These are phyloP conservation scores for Sedum album DNA, from an alignment of 164 flowering plant species.

Conservation along the genomic window DNA sequence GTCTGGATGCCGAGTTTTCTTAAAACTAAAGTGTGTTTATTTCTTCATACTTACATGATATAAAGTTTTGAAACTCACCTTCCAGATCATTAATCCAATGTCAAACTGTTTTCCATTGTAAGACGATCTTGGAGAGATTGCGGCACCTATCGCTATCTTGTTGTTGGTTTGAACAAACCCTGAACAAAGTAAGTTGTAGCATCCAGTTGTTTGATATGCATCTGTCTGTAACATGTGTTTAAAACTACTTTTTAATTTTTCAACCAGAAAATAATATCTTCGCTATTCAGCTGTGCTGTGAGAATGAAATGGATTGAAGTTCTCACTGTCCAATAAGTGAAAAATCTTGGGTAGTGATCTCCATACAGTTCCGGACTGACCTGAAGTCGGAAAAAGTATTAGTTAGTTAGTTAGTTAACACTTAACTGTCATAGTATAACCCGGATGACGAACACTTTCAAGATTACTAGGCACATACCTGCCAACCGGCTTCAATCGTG, in stretches of 20 bases:
- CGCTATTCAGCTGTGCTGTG: no score
- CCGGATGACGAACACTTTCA: background rate
- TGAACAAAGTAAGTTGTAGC: slow-evolving; percentile 92
- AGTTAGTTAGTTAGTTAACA: background rate
- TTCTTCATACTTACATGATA: background rate
- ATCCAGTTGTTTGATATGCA: slow-evolving; percentile 95
- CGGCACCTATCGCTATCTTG: slow-evolving; percentile 90
- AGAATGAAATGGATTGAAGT: background rate
- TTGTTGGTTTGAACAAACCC: slow-evolving; percentile 92
- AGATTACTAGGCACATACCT: slow-evolving; percentile 31
- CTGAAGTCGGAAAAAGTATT: slow-evolving; percentile 3
- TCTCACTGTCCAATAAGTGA: slow-evolving; percentile 10
- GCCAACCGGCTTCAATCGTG: slow-evolving; percentile 99
- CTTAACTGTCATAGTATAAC: background rate
- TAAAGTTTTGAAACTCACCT: slow-evolving; percentile 43
- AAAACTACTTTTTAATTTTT: background rate
- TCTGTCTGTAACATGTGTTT: slow-evolving; percentile 50
- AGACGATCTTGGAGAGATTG: slow-evolving; percentile 74
- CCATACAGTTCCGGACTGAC: slow-evolving; percentile 9
- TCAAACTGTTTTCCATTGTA: slow-evolving; percentile 69
- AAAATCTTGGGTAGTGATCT: slow-evolving; percentile 9
- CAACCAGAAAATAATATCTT: background rate
- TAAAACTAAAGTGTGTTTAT: background rate
- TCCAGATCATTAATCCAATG: slow-evolving; percentile 84
- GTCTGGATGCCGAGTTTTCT: background rate